Conservation (phyloP, 768 basidiomycete species). For the Tricholoma hemisulphureum region DNA sequence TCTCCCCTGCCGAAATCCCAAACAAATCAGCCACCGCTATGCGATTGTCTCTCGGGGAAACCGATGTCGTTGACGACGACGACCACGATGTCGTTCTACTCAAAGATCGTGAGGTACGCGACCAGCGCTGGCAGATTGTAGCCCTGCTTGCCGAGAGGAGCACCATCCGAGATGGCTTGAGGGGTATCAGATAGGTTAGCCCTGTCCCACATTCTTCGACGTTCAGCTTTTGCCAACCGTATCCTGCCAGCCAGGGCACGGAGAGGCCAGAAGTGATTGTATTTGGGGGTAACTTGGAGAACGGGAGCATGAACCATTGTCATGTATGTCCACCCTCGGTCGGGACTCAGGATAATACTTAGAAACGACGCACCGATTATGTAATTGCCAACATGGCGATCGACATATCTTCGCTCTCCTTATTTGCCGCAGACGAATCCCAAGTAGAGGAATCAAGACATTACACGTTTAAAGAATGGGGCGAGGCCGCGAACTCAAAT, state of each 20-base stretch:
- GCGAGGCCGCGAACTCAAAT: constrained; percentile 29
- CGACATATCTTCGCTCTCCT: constrained; percentile 31
- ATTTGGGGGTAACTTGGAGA: no score
- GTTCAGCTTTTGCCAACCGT: no score
- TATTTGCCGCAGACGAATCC: constrained; percentile 48
- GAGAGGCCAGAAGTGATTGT: no score
- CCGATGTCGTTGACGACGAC: constrained; percentile 50
- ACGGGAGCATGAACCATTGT: no score
- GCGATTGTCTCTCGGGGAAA: constrained; percentile 60
- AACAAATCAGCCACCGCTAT: constrained; percentile 76
- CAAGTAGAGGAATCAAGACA: constrained; percentile 44
- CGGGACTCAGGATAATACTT: no score
- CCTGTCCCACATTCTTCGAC: no score
- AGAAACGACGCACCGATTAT: no score
- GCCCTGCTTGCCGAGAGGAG: constrained; percentile 74
- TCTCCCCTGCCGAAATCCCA: constrained; percentile 76
- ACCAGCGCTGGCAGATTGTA: constrained; percentile 76
- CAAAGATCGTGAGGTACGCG: constrained; percentile 62
- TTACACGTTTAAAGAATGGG: constrained; percentile 43
- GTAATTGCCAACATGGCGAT: constrained; percentile 5
- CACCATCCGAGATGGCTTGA: constrained; percentile 53
- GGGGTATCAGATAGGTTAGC: constrained; percentile 10
- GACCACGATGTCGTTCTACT: constrained; percentile 51
- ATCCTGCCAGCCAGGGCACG: no score
- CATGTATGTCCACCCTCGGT: no score